Base-by-base conservation (phyloP, 2,329 filamentous ascomycete genomes). In the Paraphoma sp. region DNA sequence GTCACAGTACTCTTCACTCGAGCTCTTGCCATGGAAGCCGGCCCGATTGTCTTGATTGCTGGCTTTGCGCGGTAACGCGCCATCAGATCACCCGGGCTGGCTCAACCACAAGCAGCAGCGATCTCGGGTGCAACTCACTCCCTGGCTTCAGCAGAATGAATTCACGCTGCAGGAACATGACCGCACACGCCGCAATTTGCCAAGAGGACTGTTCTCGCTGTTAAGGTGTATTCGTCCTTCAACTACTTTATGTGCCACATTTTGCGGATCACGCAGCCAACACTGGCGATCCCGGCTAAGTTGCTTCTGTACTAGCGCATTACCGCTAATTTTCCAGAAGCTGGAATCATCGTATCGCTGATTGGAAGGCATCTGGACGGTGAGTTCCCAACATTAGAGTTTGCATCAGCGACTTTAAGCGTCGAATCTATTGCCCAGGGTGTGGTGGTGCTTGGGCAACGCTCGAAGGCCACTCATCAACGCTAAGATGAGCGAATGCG, bases 241-340 rank as follows among this genome's bases (percentile, higher is more conserved):
- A 46, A 53, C 48, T 58, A 67, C 64, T 70, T 53, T 68, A 67
- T 47, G 53, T 68, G 67, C 60, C 62, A 68, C 65, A 60, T 23
- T 43, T n/a, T 44, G 45, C 41, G 44, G 40, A 52, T 48, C 42
- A 48, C 40, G 55, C 51, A 54, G 58, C 23, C 23, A 23, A 23
- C 51, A 50, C 63, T 29, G 59, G 55, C 60, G 46, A 68, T 62
- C 57, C 57, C 54, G 49, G 45, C 62, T 53, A 50, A 30, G 48
- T 49, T 53, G 28, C 48, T 45, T 41, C 44, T 47, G 57, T 52
- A 45, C 58, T 61, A 46, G 63, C 43, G 38, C 41, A 47, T 56
- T 55, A 61, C 49, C 60, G 46, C 50, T 44, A 47, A 51, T 53
- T 57, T 70, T 70, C 69, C 62, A 68, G 69, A 72, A 72, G 60